phyloP scores from a whole-genome alignment of 179 eudicot species.

The Monotropa hypopitys region DNA sequence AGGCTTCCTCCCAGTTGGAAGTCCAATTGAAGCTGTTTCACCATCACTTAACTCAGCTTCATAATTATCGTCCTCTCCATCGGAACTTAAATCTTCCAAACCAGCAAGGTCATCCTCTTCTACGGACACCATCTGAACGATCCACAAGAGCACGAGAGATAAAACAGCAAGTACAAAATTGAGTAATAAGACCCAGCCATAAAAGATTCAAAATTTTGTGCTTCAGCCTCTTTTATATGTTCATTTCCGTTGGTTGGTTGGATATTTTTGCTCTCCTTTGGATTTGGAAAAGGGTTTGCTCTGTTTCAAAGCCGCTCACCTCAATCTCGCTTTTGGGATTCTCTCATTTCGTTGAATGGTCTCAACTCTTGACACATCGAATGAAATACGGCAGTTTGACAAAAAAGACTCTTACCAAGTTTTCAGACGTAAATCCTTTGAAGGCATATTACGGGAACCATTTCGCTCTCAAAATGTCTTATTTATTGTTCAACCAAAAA shows the following conservation, averaged over 20 bases:
- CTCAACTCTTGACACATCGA: background rate
- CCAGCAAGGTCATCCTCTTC: conserved; percentile 99
- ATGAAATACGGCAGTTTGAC: background rate
- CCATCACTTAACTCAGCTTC: conserved; percentile 76
- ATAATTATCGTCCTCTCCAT: conserved; percentile 90
- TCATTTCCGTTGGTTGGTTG: background rate
- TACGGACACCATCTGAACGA: conserved; percentile 65
- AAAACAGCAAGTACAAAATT: too few species aligned
- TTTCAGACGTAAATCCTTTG: background rate
- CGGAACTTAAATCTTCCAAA: conserved; percentile 84
- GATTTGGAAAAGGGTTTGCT: background rate
- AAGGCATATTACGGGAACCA: background rate
- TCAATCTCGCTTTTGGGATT: too few species aligned
- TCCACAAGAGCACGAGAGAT: background rate
- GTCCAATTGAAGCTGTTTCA: conserved; percentile 48
- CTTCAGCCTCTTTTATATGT: background rate
- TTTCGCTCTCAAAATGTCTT: background rate
- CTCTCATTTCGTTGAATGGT: background rate
- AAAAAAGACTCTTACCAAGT: background rate
- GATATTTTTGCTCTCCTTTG: background rate
- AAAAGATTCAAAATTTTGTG: background rate
- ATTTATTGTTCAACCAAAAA: background rate
- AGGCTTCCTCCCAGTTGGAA: conserved; percentile 44
- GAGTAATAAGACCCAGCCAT: too few species aligned
- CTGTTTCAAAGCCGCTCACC: background rate